Conservation (phyloP, 164 flowering plant genomes). For the Magnolia sinica region DNA sequence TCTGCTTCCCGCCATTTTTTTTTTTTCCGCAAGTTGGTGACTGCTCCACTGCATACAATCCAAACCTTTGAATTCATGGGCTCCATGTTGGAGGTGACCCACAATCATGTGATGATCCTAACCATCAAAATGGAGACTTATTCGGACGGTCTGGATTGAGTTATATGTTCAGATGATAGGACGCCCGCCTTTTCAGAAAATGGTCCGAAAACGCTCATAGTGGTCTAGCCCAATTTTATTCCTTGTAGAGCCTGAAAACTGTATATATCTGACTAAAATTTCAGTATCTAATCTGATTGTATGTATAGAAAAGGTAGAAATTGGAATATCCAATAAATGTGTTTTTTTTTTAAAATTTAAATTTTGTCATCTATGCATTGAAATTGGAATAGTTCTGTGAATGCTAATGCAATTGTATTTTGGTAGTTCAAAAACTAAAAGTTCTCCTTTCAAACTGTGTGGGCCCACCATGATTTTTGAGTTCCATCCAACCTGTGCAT, state of each 20-base stretch:
- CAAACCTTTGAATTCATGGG: not conserved
- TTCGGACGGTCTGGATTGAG: not conserved
- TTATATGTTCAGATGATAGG: not conserved
- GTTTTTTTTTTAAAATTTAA: too few species aligned
- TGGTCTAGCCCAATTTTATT: not conserved
- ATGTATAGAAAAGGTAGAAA: not conserved
- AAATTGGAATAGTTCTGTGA: not conserved
- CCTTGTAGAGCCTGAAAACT: conserved; percentile 13
- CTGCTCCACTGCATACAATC: not conserved
- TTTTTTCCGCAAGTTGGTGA: not conserved
- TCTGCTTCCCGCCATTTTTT: not conserved
- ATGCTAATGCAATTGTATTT: not conserved
- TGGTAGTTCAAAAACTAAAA: not conserved
- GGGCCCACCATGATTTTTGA: too few species aligned
- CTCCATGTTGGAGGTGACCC: not conserved
- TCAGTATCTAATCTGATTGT: conserved; percentile 11
- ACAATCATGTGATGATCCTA: conserved; percentile 5
- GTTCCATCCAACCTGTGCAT: too few species aligned
- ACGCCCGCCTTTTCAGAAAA: not conserved
- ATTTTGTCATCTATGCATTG: not conserved
- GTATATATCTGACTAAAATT: conserved; percentile 21
- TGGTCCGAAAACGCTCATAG: not conserved
- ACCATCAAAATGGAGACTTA: not conserved
- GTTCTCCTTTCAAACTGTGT: not conserved
- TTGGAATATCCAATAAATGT: too few species aligned